These are phyloP conservation scores for Saccharomycopsis oosterbeekiorum DNA, from an alignment of 805 yeast genomes.

Conservation along the genomic window DNA sequence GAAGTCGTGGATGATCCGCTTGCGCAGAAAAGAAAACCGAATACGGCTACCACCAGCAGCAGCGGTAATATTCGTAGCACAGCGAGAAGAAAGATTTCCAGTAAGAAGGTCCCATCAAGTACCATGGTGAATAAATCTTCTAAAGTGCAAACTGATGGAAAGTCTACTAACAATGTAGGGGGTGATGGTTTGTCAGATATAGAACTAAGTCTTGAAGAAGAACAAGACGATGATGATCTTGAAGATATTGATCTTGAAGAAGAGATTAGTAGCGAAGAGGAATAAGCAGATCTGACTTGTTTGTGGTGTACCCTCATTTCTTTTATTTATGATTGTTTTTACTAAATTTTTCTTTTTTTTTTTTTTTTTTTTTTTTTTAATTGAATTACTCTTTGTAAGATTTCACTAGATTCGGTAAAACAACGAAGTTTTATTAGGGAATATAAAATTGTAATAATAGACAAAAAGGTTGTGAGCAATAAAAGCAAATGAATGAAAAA, in stretches of 20 bases:
- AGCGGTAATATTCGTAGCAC: background rate
- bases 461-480: background rate
- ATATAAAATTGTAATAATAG: background rate
- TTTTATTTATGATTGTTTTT: background rate
- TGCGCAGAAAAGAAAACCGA: background rate
- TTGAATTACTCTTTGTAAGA: too few species aligned
- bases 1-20: slow-evolving; percentile 12
- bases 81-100: background rate
- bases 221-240: slow-evolving; percentile 1
- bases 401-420: too few species aligned
- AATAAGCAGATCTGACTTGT: background rate
- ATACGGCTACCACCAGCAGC: background rate
- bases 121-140: background rate
- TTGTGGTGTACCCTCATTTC: background rate
- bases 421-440: background rate
- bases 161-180: background rate
- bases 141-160: background rate
- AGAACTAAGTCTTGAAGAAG: background rate
- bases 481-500: background rate
- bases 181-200: background rate
- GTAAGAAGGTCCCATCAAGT: background rate
- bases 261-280: slow-evolving; percentile 8
- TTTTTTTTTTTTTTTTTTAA: too few species aligned
- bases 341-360: too few species aligned
- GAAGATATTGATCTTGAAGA: background rate